Percentiles rank a stretch among this genome's conserved stretches.
Conservation (phyloP, 164 flowering plant genomes). For the Chimonanthus praecox region DNA sequence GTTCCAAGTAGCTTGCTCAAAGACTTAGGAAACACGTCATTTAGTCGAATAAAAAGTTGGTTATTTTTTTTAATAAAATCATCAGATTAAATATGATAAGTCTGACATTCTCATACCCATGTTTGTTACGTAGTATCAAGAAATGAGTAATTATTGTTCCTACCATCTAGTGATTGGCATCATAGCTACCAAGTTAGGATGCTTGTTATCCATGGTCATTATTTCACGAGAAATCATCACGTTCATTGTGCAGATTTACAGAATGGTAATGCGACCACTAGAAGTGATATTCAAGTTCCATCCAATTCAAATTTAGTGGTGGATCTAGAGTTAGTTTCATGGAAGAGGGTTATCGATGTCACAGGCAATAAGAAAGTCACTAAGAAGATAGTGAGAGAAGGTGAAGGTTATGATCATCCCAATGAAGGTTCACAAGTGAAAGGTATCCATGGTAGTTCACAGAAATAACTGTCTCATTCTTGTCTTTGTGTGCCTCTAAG, state of each 20-base stretch:
- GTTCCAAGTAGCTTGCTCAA: too few species aligned
- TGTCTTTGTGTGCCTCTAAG: too few species aligned
- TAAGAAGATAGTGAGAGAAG: conserved; percentile 34
- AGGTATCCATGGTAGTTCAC: conserved; percentile 20
- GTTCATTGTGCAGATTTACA: conserved; percentile 16
- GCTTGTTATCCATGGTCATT: not conserved
- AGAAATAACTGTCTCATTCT: too few species aligned
- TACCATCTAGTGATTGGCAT: not conserved
- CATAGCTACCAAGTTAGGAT: not conserved
- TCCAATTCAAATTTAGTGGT: conserved; percentile 24
- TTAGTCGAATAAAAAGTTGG: too few species aligned
- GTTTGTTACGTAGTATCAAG: not conserved
- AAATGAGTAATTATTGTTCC: not conserved
- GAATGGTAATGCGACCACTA: conserved; percentile 10
- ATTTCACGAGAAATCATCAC: not conserved
- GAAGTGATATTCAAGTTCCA: conserved; percentile 10
- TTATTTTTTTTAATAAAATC: too few species aligned
- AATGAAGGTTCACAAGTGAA: conserved; percentile 42
- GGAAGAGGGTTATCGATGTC: conserved; percentile 41
- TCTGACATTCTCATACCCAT: too few species aligned
- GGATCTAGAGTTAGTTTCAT: conserved; percentile 39
- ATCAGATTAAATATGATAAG: too few species aligned
- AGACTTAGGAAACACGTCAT: too few species aligned
- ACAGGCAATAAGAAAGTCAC: conserved; percentile 34
- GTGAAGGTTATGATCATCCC: conserved; percentile 40